Base-by-base conservation (phyloP, 1,284 basidiomycete species). In the Sutorius eximius region DNA sequence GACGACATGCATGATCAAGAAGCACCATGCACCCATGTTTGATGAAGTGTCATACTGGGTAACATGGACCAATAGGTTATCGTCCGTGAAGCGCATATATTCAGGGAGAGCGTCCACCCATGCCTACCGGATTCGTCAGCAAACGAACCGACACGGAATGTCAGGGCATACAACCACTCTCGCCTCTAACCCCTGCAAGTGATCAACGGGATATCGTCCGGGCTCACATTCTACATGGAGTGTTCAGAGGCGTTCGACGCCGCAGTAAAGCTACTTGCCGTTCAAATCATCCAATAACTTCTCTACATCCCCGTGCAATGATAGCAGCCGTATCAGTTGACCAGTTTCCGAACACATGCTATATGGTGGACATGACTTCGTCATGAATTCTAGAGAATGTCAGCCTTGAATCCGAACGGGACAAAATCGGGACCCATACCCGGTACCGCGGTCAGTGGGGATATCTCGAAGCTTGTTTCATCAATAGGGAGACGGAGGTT, bases 1-100 rank as follows among this genome's bases (percentile, higher is more conserved):
- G 58, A 86, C 72, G 36, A 82, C 76, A 66, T 91, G 89, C 76
- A 89, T 86, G 65, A 78, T 77, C 59, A 81, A 86, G 70, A 81
- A 91, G 61, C 83, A 86, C 89, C 89, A 91, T 11, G 87, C 86
- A 46, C 87, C 85, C 18, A 78, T 81, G 60, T 87, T 90, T 4
- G 86, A 86, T 60, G 81, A 80, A 11, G 87, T 89, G 64, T 89
- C 87, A 62, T 89, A 86, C 80, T 89, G 87, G 10, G 81, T 79
- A 59, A 82, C 73, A 60, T 91, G 87, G n/a, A 83, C 79, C 60
- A 78, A 75, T 18, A 89, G 67, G 64, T 78, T 88, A 60, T 85
- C 81, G 49, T 85, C 80, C 33, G 78, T 83, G 64, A 87, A 91
- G 13, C 77, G 81, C 37, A 91, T 77, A 61, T 85, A 79, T 38